Evolutionary conservation across 805 yeast species (phyloP), one percentile per base, ranked within the genome.

Genomic region (Ogataea angusta): DNA sequence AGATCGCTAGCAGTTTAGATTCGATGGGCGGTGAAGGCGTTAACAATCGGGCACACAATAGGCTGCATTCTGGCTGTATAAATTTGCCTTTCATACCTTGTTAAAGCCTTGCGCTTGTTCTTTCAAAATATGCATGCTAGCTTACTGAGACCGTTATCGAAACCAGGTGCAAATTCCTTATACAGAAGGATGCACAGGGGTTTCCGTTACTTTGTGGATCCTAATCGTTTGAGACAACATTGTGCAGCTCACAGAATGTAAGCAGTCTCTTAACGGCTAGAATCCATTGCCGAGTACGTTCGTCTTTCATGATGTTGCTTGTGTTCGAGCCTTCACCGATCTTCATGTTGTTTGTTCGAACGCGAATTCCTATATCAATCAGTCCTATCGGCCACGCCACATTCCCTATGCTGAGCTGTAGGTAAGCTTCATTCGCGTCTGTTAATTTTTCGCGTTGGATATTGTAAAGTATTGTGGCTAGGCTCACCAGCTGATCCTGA

Each of bases 371-470:
- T 12, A 88, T 83, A 42, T 76, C 76, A 6, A 78, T 68, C 10
- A 88, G 85, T 19, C 96, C 96, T 48, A 87, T 83, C 2, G 96
- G 96, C 95, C 95, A 88, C 4, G 93, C 90, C 2, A 84, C 87
- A 51, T 86, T 85, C 1, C 96, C 96, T 13, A 88, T 82, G 54
- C 91, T 82, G 42, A 88, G 63, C 47, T 82, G 75, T 68, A 87
- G 65, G 52, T 88, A 88, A 18, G 80, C 69, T 52, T 85, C 86
- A 44, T 75, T 75, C 4, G 91, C 87, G 36, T 64, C 64, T 26
- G 58, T 56, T 48, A 60, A 78, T 25, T 78, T 72, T 12, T 59
- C 53, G 9, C 63, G 54, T 59, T 87, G 95, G n/a, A 85, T 40
- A 51, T 80, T 71, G 47, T 73, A 69, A 7, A 82, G 50, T 2